Conservation (phyloP, 306 rosid genomes). For the Urtica urens region DNA sequence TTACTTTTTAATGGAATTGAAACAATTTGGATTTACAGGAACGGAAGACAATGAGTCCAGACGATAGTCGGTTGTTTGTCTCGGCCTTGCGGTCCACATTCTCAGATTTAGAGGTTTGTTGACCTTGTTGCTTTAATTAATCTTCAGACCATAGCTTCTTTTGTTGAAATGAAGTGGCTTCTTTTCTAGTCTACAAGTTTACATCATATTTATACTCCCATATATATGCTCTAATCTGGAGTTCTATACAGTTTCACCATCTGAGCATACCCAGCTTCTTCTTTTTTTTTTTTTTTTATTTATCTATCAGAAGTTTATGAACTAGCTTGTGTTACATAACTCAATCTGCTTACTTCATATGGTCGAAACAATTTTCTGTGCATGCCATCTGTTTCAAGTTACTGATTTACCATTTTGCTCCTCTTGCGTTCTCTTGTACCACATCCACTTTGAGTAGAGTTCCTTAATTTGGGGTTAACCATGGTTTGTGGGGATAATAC, state of each 20-base stretch:
- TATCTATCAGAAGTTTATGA: too few species aligned
- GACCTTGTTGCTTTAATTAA: slow-evolving; percentile 8
- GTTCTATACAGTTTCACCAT: too few species aligned
- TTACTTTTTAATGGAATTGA: not conserved
- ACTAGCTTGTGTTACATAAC: too few species aligned
- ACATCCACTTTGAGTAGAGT: too few species aligned
- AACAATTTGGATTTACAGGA: slow-evolving; percentile 46
- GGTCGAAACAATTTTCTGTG: too few species aligned
- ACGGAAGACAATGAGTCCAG: slow-evolving; percentile 46
- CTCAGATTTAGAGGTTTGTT: slow-evolving; percentile 58
- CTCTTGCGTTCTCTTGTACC: not conserved
- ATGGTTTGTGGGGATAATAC: too few species aligned
- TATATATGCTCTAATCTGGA: too few species aligned
- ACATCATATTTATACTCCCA: too few species aligned
- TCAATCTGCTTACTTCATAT: too few species aligned
- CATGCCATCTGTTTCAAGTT: not conserved
- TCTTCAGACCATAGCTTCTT: slow-evolving; percentile 8
- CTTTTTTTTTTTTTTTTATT: too few species aligned
- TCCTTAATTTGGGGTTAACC: too few species aligned
- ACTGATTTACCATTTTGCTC: slow-evolving; percentile 8
- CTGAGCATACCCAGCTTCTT: too few species aligned
- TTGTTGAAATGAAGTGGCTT: slow-evolving; percentile 2
- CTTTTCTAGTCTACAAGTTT: not conserved
- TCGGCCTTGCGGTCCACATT: slow-evolving; percentile 60
- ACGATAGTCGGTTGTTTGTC: slow-evolving; percentile 50